phyloP scores from a whole-genome alignment of 139 green algal genomes.

The Chlorokybus atmophyticus region DNA sequence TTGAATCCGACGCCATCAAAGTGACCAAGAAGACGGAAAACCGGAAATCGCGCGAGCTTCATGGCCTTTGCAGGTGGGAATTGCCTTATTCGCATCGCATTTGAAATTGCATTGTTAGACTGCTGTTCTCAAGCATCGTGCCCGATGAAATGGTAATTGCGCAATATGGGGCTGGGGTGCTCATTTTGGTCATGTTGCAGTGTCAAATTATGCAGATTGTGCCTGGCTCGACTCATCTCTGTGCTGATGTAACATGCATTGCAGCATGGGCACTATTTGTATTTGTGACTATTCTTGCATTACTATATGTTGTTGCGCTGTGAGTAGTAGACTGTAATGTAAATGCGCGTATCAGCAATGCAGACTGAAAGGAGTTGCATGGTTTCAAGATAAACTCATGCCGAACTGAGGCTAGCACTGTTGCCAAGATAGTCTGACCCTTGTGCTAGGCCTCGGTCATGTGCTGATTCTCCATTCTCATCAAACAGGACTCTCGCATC shows the following conservation, averaged over 20 bases:
- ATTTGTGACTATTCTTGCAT: too few species aligned
- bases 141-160: neutral
- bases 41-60: slow-evolving; percentile 31
- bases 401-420: neutral
- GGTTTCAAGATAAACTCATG: too few species aligned
- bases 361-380: too few species aligned
- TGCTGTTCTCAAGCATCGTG: neutral
- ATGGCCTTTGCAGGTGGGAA: slow-evolving; percentile 20
- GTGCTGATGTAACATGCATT: neutral
- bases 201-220: neutral
- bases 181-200: too few species aligned
- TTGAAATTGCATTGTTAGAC: neutral
- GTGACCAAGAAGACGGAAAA: slow-evolving; percentile 37
- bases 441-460: neutral
- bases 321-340: too few species aligned
- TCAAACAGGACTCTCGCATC: slow-evolving; percentile 48
- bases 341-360: too few species aligned
- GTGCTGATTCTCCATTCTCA: slow-evolving; percentile 17
- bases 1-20: slow-evolving; percentile 39
- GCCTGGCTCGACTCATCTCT: neutral
- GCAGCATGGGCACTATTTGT: too few species aligned
- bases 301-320: neutral
- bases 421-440: neutral
- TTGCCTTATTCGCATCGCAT: too few species aligned
- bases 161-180: too few species aligned